Evolutionary conservation across 495 filamentous ascomycete genomes (phyloP).

Genomic region (Talaromyces liani): DNA sequence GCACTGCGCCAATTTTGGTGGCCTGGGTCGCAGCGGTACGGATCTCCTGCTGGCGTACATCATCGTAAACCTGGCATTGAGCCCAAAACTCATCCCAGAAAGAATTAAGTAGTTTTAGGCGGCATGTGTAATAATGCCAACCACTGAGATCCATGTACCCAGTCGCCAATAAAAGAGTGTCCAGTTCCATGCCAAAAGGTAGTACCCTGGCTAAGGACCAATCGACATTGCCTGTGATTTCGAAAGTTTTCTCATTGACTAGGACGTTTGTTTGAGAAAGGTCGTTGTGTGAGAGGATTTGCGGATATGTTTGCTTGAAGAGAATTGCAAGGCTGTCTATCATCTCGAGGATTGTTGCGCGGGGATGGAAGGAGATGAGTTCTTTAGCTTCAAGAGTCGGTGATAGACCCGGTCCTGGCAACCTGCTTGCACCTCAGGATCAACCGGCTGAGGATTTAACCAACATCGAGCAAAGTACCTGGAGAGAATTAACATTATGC

Average conservation of each 20-base stretch:
- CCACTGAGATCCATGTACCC: constrained; percentile 20
- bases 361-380: constrained; percentile 10
- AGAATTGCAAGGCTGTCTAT: constrained; percentile 17
- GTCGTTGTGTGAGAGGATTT: constrained; percentile 26
- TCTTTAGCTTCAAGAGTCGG: background rate
- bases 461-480: constrained; percentile 24
- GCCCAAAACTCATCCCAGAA: constrained; percentile 23
- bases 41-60: constrained; percentile 11
- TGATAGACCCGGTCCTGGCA: background rate
- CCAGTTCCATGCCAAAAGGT: constrained; percentile 26
- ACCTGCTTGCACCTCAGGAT: constrained; percentile 9
- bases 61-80: constrained; percentile 12
- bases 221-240: constrained; percentile 28
- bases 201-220: constrained; percentile 22
- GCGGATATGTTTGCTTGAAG: constrained; percentile 20
- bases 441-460: constrained; percentile 15
- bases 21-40: constrained; percentile 13
- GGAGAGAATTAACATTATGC: constrained; percentile 8
- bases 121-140: constrained; percentile 20
- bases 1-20: constrained; percentile 14
- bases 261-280: constrained; percentile 24
- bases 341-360: constrained; percentile 14
- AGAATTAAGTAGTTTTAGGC: constrained; percentile 10
- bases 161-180: constrained; percentile 17
- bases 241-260: constrained; percentile 19